Evolutionary conservation across 345 rosid genomes (phyloP).

Genomic region (Mallotus nudiflorus): DNA sequence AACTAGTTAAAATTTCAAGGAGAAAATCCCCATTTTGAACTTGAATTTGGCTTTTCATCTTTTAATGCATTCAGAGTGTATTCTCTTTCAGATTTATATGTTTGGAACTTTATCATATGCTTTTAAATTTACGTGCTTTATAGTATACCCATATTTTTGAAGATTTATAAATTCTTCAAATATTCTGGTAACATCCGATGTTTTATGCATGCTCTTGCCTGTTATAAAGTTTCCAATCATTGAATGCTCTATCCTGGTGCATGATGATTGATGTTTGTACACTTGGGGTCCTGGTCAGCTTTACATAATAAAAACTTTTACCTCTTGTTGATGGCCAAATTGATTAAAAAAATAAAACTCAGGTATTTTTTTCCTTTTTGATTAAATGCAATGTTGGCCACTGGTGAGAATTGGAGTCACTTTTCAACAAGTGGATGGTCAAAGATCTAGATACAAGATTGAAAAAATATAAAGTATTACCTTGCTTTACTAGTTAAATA

Average conservation of each 20-base stretch:
- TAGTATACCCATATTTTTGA: background rate
- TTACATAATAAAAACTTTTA: background rate
- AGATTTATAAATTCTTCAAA: background rate
- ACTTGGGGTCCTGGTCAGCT: background rate
- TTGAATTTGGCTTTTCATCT: background rate
- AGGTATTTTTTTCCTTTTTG: background rate
- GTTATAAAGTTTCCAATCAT: background rate
- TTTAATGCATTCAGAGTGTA: background rate
- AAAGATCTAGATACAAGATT: background rate
- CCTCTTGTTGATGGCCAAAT: background rate
- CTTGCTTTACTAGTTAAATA: background rate
- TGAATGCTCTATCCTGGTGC: background rate
- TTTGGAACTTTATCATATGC: background rate
- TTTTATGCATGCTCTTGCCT: background rate
- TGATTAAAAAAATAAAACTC: background rate
- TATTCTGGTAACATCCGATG: background rate
- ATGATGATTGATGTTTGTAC: background rate
- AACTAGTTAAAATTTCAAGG: background rate
- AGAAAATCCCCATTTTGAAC: background rate
- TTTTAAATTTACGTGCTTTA: background rate
- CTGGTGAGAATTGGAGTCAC: background rate
- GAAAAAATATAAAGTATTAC: background rate
- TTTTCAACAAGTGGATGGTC: background rate
- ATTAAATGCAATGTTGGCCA: background rate
- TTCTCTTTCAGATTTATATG: background rate